These are phyloP conservation scores for Beauveria scarabaeidicola DNA, from an alignment of 2,329 filamentous ascomycete genomes.

Conservation along the genomic window DNA sequence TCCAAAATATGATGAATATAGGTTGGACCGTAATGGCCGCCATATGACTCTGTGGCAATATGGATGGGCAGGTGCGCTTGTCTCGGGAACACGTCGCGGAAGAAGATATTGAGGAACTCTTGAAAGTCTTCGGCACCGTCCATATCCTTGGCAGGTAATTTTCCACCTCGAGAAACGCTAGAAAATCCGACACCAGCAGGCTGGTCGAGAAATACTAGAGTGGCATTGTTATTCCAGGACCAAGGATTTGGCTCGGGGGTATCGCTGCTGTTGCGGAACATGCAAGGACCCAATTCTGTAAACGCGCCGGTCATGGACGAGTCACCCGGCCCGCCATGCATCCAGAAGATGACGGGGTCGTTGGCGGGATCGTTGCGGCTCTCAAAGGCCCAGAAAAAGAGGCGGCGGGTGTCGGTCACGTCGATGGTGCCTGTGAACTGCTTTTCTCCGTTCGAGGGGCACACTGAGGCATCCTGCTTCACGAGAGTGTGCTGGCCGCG, in stretches of 20 bases:
- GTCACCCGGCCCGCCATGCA: constrained; percentile 21
- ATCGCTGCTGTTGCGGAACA: constrained; percentile 6
- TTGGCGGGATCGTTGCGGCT: constrained; percentile 18
- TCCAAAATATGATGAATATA: constrained; percentile 15
- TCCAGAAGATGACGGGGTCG: constrained; percentile 39
- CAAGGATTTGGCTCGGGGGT: constrained; percentile 12
- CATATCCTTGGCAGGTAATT: constrained; percentile 28
- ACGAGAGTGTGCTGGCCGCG: constrained; percentile 12
- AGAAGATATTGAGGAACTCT: constrained; percentile 39
- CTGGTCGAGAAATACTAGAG: constrained; percentile 37
- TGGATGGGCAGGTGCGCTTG: constrained; percentile 30
- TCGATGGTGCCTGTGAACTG: constrained; percentile 18
- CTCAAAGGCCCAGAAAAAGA: constrained; percentile 22
- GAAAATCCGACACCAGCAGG: constrained; percentile 54
- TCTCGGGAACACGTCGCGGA: constrained; percentile 33
- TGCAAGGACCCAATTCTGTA: constrained; percentile 15
- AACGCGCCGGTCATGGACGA: constrained; percentile 14
- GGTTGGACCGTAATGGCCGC: constrained; percentile 30
- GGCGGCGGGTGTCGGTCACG: constrained; percentile 12
- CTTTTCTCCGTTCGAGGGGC: constrained; percentile 13
- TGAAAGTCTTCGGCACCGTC: constrained; percentile 39
- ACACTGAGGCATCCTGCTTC: constrained; percentile 11
- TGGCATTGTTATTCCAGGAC: constrained; percentile 19
- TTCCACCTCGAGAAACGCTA: constrained; percentile 21
- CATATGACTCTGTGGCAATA: constrained; percentile 35